Base-by-base conservation (phyloP, 768 basidiomycete genomes). In the Tephrocybe sp. region DNA sequence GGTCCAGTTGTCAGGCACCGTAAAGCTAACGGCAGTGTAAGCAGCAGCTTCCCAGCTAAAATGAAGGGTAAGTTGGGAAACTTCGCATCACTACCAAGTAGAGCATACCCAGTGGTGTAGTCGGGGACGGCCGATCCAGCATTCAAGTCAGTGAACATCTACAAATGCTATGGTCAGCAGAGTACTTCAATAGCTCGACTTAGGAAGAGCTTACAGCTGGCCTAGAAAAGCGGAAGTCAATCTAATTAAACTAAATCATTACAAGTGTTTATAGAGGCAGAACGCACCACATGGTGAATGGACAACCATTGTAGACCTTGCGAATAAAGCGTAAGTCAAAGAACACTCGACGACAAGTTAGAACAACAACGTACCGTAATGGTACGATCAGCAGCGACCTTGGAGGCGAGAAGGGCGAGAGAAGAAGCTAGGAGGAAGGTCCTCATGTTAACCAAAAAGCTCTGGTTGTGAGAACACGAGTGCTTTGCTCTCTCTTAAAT, bases 221-320 rank as follows among this genome's bases (percentile, higher is more conserved):
- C 74, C 72, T 75, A n/a, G n/a, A 36, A 26, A 16, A 43, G 3
- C 35, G 35, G 5, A 14, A 3, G 4, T 36, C 10, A 12, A 36
- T 10, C 17, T 17, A 36, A 12, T 17, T 36, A 13, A 17, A 14
- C 10, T 3, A 14, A 14, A 10, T 17, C 35, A 14, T 11, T 3
- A 4, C 13, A 13, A 14, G 38, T 33, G 22, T n/a, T 5, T n/a
- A 39, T 14, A 13, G 19, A 7, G 3, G 32, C 19, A n/a, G n/a
- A n/a, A 45, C 72, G 48, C 59, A 84, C 85, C 85, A 87, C 53
- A 87, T 75, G 3, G 84, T 87, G 66, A 84, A 87, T 0, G 83
- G 76, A 59, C 85, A 87, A 2, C 67, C 72, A 67, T 87, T 87
- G 60, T 72, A 71, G 20, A 82, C 77, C 72, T 73, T 19, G 10